phyloP scores from a whole-genome alignment of 768 basidiomycete genomes.

The Amanita brunnescens region DNA sequence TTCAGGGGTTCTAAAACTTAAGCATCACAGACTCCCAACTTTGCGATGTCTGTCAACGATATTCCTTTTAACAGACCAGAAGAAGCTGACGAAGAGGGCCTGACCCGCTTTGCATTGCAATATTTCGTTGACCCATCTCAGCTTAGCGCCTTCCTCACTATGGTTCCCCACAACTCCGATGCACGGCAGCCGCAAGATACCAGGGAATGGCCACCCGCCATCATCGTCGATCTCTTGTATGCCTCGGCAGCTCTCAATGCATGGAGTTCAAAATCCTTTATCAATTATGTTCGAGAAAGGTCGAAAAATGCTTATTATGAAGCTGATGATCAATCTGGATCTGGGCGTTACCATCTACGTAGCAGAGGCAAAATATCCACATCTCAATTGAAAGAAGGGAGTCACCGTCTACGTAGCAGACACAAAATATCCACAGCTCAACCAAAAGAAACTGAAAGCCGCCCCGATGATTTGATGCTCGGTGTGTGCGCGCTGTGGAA shows the following conservation, averaged over 20 bases:
- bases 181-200: constrained; percentile 5
- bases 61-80: neutral
- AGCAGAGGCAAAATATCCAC: neutral
- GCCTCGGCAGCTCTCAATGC: constrained; percentile 4
- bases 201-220: constrained; percentile 5
- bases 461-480: constrained; percentile 4
- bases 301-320: constrained; percentile 6
- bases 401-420: neutral
- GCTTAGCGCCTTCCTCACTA: neutral
- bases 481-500: constrained; percentile 6
- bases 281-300: neutral
- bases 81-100: constrained; percentile 4
- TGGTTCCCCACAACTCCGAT: constrained; percentile 5
- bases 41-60: neutral
- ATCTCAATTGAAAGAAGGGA: neutral
- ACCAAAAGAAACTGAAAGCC: constrained; percentile 4
- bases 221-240: constrained; percentile 6
- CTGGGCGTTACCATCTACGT: neutral
- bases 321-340: neutral
- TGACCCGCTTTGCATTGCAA: neutral
- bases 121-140: neutral
- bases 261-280: constrained; percentile 4
- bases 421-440: neutral
- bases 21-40: neutral
- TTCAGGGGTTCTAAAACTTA: constrained; percentile 2